A percentile compares a stretch with the other conserved stretches of the same genome.
These are phyloP conservation scores for Termitomyces sp. DNA, from an alignment of 768 basidiomycete species.

Conservation along the genomic window DNA sequence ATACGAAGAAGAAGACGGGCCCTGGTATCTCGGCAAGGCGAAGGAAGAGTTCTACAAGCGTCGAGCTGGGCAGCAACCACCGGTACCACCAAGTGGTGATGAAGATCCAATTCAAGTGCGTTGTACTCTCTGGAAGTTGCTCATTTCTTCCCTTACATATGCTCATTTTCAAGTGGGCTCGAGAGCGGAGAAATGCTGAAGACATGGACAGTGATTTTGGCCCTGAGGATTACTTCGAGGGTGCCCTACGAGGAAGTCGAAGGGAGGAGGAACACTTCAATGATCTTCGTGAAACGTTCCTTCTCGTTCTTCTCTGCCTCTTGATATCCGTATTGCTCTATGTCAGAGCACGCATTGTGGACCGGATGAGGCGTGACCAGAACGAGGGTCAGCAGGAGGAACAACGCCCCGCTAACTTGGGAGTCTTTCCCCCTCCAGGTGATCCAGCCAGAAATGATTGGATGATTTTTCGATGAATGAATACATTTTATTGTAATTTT, in stretches of 20 bases:
- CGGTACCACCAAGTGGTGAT: slow-evolving; percentile 38
- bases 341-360: slow-evolving; percentile 72
- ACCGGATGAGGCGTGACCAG: slow-evolving; percentile 64
- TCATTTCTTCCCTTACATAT: background rate
- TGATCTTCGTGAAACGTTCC: slow-evolving; percentile 75
- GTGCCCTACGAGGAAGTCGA: slow-evolving; percentile 48
- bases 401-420: slow-evolving; percentile 33
- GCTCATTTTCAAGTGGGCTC: slow-evolving; percentile 54
- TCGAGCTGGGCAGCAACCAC: slow-evolving; percentile 31
- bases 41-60: slow-evolving; percentile 70
- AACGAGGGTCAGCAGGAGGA: slow-evolving; percentile 37
- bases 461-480: slow-evolving; percentile 48
- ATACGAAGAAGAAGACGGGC: slow-evolving; percentile 53
- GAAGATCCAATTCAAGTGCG: slow-evolving; percentile 71
- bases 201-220: slow-evolving; percentile 72
- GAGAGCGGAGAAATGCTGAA: slow-evolving; percentile 66
- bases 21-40: slow-evolving; percentile 83
- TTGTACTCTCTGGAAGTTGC: background rate
- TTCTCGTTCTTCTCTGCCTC: slow-evolving; percentile 69
- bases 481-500: slow-evolving; percentile 15
- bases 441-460: slow-evolving; percentile 64
- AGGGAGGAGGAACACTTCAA: slow-evolving; percentile 61
- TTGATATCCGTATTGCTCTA: slow-evolving; percentile 73
- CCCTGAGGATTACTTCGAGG: slow-evolving; percentile 82
- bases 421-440: slow-evolving; percentile 56